Percentiles rank a stretch among this genome's conserved stretches.
Evolutionary conservation across 768 basidiomycete species (phyloP).

Genomic region (Lentinula boryana): DNA sequence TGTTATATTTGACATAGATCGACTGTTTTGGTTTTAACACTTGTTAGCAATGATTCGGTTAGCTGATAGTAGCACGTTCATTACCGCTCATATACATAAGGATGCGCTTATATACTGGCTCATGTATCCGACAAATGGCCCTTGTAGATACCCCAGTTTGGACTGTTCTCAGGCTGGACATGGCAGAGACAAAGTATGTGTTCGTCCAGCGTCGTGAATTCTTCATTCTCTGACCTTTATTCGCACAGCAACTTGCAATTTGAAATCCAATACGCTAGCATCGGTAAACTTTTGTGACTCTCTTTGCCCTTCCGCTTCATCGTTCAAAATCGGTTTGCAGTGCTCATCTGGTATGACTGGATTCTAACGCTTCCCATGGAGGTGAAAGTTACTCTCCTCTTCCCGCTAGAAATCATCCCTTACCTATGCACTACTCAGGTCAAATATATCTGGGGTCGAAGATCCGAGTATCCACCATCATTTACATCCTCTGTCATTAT

Average conservation of each 20-base stretch:
- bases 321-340: background rate
- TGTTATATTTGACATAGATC: too few species aligned
- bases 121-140: too few species aligned
- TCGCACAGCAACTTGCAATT: background rate
- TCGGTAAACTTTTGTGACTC: background rate
- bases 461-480: constrained; percentile 15
- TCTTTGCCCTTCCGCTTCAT: too few species aligned
- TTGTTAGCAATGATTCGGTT: too few species aligned
- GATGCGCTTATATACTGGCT: background rate
- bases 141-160: background rate
- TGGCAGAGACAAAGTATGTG: background rate
- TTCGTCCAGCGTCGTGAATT: background rate
- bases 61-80: too few species aligned
- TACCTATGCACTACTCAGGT: background rate
- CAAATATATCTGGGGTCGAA: constrained; percentile 18
- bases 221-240: too few species aligned
- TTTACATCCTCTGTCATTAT: constrained; percentile 22
- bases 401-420: background rate
- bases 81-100: background rate
- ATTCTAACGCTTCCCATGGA: constrained; percentile 20
- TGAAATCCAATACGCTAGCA: constrained; percentile 4
- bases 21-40: too few species aligned
- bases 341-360: constrained; percentile 17
- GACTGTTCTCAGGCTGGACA: background rate
- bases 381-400: background rate